These are phyloP conservation scores for Phialophora chinensis DNA, from an alignment of 2,329 filamentous ascomycete genomes.

Conservation along the genomic window DNA sequence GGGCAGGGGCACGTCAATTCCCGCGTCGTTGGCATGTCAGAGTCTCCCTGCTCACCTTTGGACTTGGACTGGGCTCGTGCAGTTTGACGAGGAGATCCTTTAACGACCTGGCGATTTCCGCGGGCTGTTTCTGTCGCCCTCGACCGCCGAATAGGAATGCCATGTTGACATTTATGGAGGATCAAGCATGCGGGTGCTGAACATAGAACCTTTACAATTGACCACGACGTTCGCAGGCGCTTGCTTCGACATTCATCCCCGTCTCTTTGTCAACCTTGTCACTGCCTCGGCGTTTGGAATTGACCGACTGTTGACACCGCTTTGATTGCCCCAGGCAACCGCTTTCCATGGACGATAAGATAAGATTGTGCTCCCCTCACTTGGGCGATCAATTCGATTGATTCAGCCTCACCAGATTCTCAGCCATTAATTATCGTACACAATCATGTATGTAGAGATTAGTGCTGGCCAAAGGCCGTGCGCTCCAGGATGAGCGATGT, in stretches of 20 bases:
- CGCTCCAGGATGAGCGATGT: too few species aligned
- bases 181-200: constrained; percentile 11
- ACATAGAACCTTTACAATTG: neutral
- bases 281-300: neutral
- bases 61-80: constrained; percentile 61
- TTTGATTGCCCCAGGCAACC: neutral
- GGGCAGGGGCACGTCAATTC: constrained; percentile 7
- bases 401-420: neutral
- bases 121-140: constrained; percentile 64
- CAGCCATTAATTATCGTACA: neutral
- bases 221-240: neutral
- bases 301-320: constrained; percentile 1
- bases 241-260: neutral
- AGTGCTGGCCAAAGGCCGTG: neutral
- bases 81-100: constrained; percentile 68
- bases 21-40: neutral
- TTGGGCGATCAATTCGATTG: neutral
- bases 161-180: constrained; percentile 54
- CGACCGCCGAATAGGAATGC: constrained; percentile 70
- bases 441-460: neutral
- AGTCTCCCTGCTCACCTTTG: constrained; percentile 58
- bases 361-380: neutral
- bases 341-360: neutral
- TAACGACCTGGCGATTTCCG: constrained; percentile 66
- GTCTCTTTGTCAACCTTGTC: neutral